Conservation (phyloP, 345 rosid species). For the Eucalyptus regnans region DNA sequence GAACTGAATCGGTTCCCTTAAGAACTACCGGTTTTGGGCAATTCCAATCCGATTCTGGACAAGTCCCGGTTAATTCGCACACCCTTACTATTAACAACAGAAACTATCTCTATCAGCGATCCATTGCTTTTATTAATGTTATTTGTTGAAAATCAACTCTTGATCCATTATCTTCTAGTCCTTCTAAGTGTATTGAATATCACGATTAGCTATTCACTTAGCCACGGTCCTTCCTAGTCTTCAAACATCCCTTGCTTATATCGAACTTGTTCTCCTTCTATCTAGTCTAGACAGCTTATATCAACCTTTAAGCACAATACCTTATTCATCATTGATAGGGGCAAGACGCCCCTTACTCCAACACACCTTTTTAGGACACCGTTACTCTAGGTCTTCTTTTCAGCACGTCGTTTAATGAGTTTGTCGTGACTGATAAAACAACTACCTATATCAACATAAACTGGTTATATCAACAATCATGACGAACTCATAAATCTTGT, state of each 20-base stretch:
- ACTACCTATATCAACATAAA: background rate
- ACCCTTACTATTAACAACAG: no score
- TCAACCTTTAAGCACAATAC: background rate
- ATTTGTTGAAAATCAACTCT: background rate
- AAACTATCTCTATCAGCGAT: no score
- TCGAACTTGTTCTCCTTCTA: background rate
- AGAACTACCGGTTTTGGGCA: no score
- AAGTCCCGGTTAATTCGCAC: no score
- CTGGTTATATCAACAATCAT: background rate
- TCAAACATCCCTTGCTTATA: background rate
- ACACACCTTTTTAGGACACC: background rate
- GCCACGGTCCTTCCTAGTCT: background rate
- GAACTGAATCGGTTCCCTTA: no score
- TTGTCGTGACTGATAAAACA: background rate
- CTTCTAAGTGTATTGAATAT: background rate
- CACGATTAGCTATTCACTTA: background rate
- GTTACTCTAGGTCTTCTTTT: background rate
- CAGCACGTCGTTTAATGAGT: background rate
- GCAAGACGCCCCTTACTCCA: background rate
- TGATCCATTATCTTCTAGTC: background rate
- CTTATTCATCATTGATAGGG: background rate
- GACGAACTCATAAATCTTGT: background rate
- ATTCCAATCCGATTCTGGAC: no score
- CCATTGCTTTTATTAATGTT: no score
- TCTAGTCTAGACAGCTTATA: background rate